A percentile compares a stretch with the other conserved stretches of the same genome.
Evolutionary conservation across 176 grass and related monocot species (phyloP).

Genomic region (Carex kokanica): DNA sequence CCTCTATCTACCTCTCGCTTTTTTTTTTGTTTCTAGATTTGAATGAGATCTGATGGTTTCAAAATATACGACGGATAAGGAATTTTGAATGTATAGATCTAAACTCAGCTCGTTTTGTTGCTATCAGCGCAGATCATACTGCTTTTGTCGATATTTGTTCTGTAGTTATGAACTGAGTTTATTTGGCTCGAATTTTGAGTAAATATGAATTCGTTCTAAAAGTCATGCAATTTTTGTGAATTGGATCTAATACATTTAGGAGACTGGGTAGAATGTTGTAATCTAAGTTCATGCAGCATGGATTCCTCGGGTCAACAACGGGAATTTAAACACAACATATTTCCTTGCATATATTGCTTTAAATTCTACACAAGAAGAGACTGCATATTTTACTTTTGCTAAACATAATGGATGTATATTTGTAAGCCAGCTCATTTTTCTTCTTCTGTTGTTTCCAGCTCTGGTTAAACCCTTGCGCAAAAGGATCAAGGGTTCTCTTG

Average conservation of each 20-base stretch:
- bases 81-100: conserved; percentile 17
- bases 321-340: neutral
- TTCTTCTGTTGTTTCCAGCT: neutral
- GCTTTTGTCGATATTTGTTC: neutral
- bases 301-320: neutral
- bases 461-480: neutral
- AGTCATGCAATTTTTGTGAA: neutral
- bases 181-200: neutral
- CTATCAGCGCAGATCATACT: neutral
- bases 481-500: neutral
- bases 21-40: neutral
- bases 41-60: neutral
- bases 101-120: neutral
- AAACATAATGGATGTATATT: neutral
- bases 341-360: neutral
- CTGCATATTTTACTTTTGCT: neutral
- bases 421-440: neutral
- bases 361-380: neutral
- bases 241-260: neutral
- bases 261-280: neutral
- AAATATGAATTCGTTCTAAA: neutral
- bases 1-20: neutral
- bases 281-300: neutral
- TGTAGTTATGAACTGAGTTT: neutral
- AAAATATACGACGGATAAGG: neutral